Conservation (phyloP, 1,284 basidiomycete species). For the Microbotryum scabiosae region DNA sequence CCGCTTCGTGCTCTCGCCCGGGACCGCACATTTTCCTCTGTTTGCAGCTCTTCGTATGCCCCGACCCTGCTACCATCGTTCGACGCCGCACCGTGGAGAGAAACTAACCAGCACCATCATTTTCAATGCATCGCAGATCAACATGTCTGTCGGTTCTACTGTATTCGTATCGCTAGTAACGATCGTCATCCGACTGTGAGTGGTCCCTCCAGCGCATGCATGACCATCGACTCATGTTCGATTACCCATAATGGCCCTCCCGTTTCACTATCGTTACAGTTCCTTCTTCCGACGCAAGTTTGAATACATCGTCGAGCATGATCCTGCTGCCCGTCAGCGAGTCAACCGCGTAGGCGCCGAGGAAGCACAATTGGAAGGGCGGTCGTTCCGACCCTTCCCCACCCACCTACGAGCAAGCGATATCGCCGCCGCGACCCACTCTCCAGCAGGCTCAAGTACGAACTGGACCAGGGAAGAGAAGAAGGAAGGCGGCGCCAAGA, state of each 20-base stretch:
- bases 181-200: slow-evolving; percentile 31
- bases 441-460: not conserved
- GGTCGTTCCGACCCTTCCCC: slow-evolving; percentile 8
- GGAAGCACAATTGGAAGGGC: slow-evolving; percentile 29
- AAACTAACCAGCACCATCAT: not conserved
- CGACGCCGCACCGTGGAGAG: not conserved
- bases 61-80: not conserved
- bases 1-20: not conserved
- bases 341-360: slow-evolving; percentile 38
- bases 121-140: slow-evolving; percentile 4
- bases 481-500: slow-evolving; percentile 22
- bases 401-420: not conserved
- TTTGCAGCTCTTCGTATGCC: not conserved
- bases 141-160: slow-evolving; percentile 23
- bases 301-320: slow-evolving; percentile 54
- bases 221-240: not conserved
- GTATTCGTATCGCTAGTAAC: slow-evolving; percentile 31
- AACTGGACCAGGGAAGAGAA: not conserved
- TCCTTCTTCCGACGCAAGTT: slow-evolving; percentile 68
- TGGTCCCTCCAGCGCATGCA: not conserved
- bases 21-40: not conserved
- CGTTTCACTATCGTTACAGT: slow-evolving; percentile 39
- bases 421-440: slow-evolving; percentile 4
- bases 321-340: slow-evolving; percentile 36
- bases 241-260: not conserved